phyloP scores from a whole-genome alignment of 805 yeast species.

The Candida patagonica region DNA sequence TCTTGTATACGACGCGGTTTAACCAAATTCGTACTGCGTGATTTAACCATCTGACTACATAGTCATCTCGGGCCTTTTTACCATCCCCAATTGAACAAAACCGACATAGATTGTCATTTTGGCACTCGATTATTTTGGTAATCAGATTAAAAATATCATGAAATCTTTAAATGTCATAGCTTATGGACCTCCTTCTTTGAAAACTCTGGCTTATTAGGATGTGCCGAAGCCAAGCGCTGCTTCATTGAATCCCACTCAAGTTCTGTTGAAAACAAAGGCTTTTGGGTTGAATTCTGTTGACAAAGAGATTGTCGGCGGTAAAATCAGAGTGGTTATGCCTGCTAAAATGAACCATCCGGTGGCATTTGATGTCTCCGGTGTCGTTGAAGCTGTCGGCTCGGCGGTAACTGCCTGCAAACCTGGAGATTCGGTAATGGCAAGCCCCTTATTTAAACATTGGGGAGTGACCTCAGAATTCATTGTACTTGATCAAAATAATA shows the following conservation, averaged over 20 bases:
- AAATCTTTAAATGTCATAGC: neutral
- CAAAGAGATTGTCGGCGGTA: slow-evolving; percentile 13
- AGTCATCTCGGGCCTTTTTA: too few relatives aligned
- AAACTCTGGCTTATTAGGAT: neutral
- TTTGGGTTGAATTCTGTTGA: slow-evolving; percentile 22
- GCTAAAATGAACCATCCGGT: slow-evolving; percentile 11
- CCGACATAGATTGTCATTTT: too few relatives aligned
- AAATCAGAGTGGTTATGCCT: slow-evolving; percentile 5
- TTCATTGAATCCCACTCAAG: slow-evolving; percentile 1
- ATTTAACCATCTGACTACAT: too few relatives aligned
- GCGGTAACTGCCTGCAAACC: slow-evolving; percentile 12
- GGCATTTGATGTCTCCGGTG: slow-evolving; percentile 23
- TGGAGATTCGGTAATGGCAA: slow-evolving; percentile 18
- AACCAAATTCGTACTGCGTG: too few relatives aligned
- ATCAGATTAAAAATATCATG: too few relatives aligned
- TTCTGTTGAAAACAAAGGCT: slow-evolving; percentile 17
- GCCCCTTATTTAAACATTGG: slow-evolving; percentile 4
- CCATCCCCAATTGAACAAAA: too few relatives aligned
- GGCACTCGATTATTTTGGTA: too few relatives aligned
- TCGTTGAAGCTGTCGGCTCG: slow-evolving; percentile 19
- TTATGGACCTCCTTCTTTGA: neutral
- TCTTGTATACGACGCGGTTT: too few relatives aligned
- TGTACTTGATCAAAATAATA: slow-evolving; percentile 6
- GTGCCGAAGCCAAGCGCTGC: neutral
- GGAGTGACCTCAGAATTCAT: slow-evolving; percentile 17